Evolutionary conservation across 83 land plant species (phyloP).

Genomic region (Picea mariana): DNA sequence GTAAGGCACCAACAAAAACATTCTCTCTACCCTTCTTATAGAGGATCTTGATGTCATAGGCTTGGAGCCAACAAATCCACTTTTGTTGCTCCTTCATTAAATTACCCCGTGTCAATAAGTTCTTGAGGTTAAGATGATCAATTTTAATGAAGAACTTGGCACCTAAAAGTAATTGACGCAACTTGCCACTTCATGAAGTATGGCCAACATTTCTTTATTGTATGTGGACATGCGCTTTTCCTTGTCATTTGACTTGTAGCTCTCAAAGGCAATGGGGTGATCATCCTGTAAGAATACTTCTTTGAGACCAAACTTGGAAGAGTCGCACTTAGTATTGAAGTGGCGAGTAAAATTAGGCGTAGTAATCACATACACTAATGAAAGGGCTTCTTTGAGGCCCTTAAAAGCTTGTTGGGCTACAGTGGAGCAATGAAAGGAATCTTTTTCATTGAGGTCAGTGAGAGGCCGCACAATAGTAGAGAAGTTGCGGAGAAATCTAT

Average conservation of each 20-base stretch:
- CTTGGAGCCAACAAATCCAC: background rate
- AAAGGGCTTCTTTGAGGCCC: too few species aligned
- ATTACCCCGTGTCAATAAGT: background rate
- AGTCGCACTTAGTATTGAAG: background rate
- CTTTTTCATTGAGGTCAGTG: too few species aligned
- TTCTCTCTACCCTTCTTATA: background rate
- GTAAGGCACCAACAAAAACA: background rate
- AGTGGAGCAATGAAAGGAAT: too few species aligned
- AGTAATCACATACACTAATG: too few species aligned
- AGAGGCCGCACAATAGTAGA: too few species aligned
- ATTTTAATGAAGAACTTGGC: too few species aligned
- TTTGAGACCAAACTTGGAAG: background rate
- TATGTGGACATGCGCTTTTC: background rate
- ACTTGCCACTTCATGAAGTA: too few species aligned
- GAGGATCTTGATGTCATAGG: background rate
- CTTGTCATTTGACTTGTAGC: background rate
- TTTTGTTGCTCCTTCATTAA: background rate
- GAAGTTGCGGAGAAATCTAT: too few species aligned
- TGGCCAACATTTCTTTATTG: too few species aligned
- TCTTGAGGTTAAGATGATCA: too few species aligned
- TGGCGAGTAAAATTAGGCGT: background rate
- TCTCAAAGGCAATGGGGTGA: background rate
- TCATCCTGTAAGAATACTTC: background rate
- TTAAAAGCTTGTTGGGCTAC: too few species aligned
- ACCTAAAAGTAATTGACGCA: too few species aligned